Evolutionary conservation across 2,329 filamentous ascomycete species (phyloP).

Genomic region (Gaeumannomyces sp.): DNA sequence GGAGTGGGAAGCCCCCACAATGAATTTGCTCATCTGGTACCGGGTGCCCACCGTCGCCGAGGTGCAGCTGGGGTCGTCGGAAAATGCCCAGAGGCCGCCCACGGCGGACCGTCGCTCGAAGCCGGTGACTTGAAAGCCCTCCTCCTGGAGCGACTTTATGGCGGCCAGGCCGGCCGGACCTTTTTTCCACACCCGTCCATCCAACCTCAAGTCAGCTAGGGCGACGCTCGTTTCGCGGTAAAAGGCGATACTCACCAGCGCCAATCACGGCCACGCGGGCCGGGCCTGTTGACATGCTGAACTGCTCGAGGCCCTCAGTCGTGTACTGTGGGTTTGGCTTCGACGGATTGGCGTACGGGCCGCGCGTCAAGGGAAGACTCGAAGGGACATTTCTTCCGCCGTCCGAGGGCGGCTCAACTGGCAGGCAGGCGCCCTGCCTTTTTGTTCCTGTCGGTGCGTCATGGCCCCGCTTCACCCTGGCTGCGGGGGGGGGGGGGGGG

Average conservation of each 20-base stretch:
- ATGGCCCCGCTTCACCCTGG: background rate
- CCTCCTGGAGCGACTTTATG: conserved; percentile 35
- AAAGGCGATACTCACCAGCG: background rate
- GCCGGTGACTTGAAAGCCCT: conserved; percentile 36
- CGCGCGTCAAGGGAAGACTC: too few species aligned
- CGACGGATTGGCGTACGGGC: too few species aligned
- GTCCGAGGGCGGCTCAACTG: too few species aligned
- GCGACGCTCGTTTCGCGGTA: background rate
- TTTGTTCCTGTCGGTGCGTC: background rate
- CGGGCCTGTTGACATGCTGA: background rate
- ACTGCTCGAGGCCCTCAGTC: background rate
- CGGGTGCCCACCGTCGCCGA: conserved; percentile 24
- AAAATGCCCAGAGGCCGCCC: conserved; percentile 39
- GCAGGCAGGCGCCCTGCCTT: background rate
- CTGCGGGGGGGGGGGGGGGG: background rate
- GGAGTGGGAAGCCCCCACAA: background rate
- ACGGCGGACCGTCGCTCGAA: conserved; percentile 35
- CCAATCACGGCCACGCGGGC: conserved; percentile 1
- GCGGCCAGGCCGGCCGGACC: conserved; percentile 21
- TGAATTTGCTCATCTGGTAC: conserved; percentile 14
- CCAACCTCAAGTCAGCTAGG: background rate
- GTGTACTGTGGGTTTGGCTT: too few species aligned
- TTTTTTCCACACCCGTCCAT: background rate
- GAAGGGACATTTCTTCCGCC: too few species aligned
- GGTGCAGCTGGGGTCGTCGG: conserved; percentile 27